A percentile compares a stretch with the other conserved stretches of the same genome.
Evolutionary conservation across 192 early-diverging fungal species (phyloP).

Genomic region (Ambispora gerdemannii): DNA sequence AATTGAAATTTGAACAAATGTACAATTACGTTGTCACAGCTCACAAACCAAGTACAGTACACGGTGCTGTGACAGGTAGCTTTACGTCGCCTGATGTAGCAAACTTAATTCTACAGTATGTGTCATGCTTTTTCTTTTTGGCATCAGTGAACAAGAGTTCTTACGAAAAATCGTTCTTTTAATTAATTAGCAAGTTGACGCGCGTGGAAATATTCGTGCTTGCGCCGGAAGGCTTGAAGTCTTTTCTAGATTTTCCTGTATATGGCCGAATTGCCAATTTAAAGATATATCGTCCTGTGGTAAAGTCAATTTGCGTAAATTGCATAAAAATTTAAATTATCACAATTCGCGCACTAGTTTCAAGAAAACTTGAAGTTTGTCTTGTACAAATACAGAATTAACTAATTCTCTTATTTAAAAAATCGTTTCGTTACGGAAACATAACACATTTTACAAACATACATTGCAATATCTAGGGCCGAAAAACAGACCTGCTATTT

Average conservation of each 20-base stretch:
- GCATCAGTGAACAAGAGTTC: not conserved
- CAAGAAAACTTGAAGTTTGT: not conserved
- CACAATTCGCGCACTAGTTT: too few relatives aligned
- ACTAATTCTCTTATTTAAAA: not conserved
- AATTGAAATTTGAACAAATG: slow-evolving; percentile 10
- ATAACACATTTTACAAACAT: too few relatives aligned
- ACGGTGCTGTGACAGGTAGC: slow-evolving; percentile 56
- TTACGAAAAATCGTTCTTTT: not conserved
- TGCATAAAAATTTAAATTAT: too few relatives aligned
- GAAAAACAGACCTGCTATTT: slow-evolving; percentile 61
- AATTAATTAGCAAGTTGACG: slow-evolving; percentile 47
- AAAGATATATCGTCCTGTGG: slow-evolving; percentile 46
- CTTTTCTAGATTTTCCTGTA: slow-evolving; percentile 56
- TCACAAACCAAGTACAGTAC: slow-evolving; percentile 73
- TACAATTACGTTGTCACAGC: slow-evolving; percentile 80
- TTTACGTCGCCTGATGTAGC: slow-evolving; percentile 60
- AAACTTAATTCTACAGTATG: slow-evolving; percentile 75
- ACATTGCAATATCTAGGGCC: too few relatives aligned
- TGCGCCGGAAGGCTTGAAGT: slow-evolving; percentile 41
- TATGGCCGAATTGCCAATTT: slow-evolving; percentile 68
- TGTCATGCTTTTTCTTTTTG: not conserved
- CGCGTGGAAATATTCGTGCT: slow-evolving; percentile 59
- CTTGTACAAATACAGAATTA: not conserved
- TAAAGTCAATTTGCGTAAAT: not conserved
- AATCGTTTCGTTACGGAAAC: too few relatives aligned